Conservation (phyloP, 306 rosid species). For the Corylus avellana region DNA sequence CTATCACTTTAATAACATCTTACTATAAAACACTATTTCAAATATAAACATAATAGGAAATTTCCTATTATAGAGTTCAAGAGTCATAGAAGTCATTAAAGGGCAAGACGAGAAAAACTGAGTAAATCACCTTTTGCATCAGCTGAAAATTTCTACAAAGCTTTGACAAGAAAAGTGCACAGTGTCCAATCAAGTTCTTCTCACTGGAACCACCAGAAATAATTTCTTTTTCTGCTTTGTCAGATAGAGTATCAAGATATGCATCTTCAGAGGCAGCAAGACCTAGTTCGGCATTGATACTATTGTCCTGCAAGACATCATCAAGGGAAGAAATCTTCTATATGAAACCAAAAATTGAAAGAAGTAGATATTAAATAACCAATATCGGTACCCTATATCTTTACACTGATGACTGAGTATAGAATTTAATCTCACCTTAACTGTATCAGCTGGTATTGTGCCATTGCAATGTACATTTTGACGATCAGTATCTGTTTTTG, state of each 20-base stretch:
- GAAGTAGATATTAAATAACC: not conserved
- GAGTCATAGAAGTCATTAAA: slow-evolving; percentile 4
- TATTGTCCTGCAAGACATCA: slow-evolving; percentile 60
- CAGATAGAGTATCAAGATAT: slow-evolving; percentile 73
- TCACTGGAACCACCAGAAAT: slow-evolving; percentile 59
- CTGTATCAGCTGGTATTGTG: slow-evolving; percentile 39
- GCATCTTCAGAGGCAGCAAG: slow-evolving; percentile 97
- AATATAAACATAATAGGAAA: not conserved
- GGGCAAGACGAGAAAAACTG: slow-evolving; percentile 13
- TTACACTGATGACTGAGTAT: not conserved
- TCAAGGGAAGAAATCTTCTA: not conserved
- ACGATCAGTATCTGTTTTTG: slow-evolving; percentile 47
- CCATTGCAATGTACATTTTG: slow-evolving; percentile 48
- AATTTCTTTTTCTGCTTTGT: slow-evolving; percentile 89
- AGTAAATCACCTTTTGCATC: slow-evolving; percentile 78
- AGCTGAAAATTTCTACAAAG: slow-evolving; percentile 82
- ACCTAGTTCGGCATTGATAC: slow-evolving; percentile 83
- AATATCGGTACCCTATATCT: not conserved
- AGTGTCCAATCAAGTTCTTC: slow-evolving; percentile 76
- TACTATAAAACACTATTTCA: not conserved
- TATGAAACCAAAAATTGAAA: not conserved
- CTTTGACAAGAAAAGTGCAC: slow-evolving; percentile 77
- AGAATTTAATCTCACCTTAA: slow-evolving; percentile 49
- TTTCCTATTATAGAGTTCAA: not conserved
- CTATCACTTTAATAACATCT: not conserved